Percentiles rank a stretch among this genome's conserved stretches.
Evolutionary conservation across 495 filamentous ascomycete genomes (phyloP).

Genomic region (Aspergillus bertholletiae): DNA sequence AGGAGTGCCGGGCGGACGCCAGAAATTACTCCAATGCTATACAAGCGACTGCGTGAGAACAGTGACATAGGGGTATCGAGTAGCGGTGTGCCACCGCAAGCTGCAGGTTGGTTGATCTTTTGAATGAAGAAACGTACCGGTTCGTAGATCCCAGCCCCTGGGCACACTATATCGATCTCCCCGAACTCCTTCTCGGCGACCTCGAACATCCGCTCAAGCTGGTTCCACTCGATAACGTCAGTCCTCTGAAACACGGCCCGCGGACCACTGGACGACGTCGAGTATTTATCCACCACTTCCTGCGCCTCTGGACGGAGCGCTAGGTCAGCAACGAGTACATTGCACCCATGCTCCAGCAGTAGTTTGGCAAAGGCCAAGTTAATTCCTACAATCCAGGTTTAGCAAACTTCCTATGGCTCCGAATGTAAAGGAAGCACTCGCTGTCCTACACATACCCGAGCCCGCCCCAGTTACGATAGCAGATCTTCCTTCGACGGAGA

Average conservation of each 20-base stretch:
- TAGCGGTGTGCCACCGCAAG: not conserved
- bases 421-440: not conserved
- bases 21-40: slow-evolving; percentile 61
- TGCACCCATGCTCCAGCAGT: slow-evolving; percentile 57
- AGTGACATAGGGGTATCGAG: not conserved
- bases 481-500: slow-evolving; percentile 55
- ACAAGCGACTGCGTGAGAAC: not conserved
- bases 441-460: slow-evolving; percentile 48
- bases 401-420: not conserved
- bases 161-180: slow-evolving; percentile 61
- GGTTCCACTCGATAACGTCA: slow-evolving; percentile 57
- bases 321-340: slow-evolving; percentile 65
- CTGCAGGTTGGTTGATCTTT: not conserved
- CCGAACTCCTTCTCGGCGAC: slow-evolving; percentile 52
- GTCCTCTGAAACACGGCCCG: slow-evolving; percentile 60
- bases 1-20: slow-evolving; percentile 54
- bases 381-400: slow-evolving; percentile 25
- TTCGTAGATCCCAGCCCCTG: slow-evolving; percentile 68
- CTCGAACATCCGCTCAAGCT: slow-evolving; percentile 57
- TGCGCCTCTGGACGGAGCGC: slow-evolving; percentile 60
- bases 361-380: slow-evolving; percentile 59
- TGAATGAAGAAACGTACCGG: slow-evolving; percentile 33
- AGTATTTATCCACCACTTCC: slow-evolving; percentile 50
- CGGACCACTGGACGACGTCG: slow-evolving; percentile 21
- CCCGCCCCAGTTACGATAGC: slow-evolving; percentile 72